A percentile compares a stretch with the other conserved stretches of the same genome.
Conservation (phyloP, 2,329 filamentous ascomycete species). For the Paecilomyces variotii region DNA sequence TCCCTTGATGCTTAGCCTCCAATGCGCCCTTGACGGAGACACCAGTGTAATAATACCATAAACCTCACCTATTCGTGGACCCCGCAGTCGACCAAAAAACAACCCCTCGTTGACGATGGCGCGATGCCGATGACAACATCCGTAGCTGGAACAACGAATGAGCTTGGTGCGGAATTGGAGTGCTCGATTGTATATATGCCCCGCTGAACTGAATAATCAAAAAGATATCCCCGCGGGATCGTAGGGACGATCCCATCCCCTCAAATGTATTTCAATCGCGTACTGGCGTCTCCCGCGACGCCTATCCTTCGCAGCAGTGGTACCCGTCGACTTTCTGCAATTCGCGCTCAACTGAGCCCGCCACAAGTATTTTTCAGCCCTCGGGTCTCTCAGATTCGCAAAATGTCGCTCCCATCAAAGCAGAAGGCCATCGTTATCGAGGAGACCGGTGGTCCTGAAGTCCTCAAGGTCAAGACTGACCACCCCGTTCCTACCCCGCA, state of each 20-base stretch:
- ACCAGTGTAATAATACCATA: not conserved
- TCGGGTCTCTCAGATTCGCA: slow-evolving; percentile 32
- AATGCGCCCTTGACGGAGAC: not conserved
- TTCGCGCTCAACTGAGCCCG: not conserved
- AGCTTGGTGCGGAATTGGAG: not conserved
- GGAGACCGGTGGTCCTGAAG: slow-evolving; percentile 63
- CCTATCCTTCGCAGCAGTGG: slow-evolving; percentile 1
- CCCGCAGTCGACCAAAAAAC: not conserved
- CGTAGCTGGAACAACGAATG: not conserved
- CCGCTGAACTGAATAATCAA: not conserved
- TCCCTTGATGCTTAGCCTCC: not conserved
- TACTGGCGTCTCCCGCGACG: not conserved
- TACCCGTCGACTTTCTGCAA: not conserved
- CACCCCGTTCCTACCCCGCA: slow-evolving; percentile 60
- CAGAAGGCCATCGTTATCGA: slow-evolving; percentile 69
- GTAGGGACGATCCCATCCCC: not conserved
- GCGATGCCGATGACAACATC: not conserved
- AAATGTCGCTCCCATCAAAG: slow-evolving; percentile 48
- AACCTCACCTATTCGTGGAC: not conserved
- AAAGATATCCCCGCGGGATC: not conserved
- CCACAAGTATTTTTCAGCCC: slow-evolving; percentile 2
- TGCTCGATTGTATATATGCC: not conserved
- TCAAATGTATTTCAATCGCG: slow-evolving; percentile 1
- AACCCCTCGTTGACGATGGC: not conserved
- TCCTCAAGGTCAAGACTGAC: slow-evolving; percentile 62